These are phyloP conservation scores for Gossypium lobatum DNA, from an alignment of 441 rosid genomes.

Conservation along the genomic window DNA sequence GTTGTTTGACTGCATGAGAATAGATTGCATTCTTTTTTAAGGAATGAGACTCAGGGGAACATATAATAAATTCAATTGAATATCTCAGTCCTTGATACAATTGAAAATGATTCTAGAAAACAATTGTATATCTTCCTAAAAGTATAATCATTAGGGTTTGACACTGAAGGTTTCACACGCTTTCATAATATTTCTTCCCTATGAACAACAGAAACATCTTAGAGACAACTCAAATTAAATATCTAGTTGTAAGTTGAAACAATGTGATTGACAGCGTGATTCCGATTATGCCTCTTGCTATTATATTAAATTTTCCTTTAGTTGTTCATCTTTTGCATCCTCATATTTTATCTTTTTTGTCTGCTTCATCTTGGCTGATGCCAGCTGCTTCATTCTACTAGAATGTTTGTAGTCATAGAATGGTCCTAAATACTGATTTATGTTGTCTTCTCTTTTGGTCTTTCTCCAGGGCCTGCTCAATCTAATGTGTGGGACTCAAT, in stretches of 20 bases:
- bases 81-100: conserved; percentile 1
- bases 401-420: not conserved
- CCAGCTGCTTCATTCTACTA: not conserved
- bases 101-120: not conserved
- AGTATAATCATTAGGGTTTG: not conserved
- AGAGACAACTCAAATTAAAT: not conserved
- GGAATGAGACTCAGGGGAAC: not conserved
- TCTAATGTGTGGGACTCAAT: conserved; percentile 81
- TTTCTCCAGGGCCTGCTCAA: conserved; percentile 69
- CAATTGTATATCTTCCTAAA: not conserved
- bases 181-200: not conserved
- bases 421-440: conserved; percentile 8
- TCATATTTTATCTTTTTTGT: not conserved
- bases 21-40: not conserved
- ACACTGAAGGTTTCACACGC: not conserved
- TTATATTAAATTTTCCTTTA: not conserved
- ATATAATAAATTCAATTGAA: not conserved
- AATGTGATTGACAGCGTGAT: not conserved
- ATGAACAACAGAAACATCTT: conserved; percentile 1
- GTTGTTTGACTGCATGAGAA: not conserved
- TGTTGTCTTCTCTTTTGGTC: conserved; percentile 5
- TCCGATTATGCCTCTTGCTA: not conserved
- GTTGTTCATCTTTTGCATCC: not conserved
- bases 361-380: not conserved
- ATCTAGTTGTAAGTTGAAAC: not conserved